These are phyloP conservation scores for Nicotiana tabacum DNA, from an alignment of 257 asterid genomes.

Conservation along the genomic window DNA sequence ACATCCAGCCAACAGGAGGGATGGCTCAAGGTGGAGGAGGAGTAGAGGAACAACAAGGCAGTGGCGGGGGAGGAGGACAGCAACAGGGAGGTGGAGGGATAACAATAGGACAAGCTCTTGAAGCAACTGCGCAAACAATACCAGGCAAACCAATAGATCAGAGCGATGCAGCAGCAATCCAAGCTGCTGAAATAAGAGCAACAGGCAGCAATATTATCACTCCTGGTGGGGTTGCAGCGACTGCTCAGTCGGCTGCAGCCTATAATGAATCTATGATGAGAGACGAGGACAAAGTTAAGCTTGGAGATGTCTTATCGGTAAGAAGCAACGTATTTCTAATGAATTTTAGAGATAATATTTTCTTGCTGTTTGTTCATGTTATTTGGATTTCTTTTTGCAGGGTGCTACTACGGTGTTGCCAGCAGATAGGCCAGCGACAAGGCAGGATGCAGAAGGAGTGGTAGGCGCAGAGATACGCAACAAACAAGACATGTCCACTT, in stretches of 20 bases:
- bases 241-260: slow-evolving; percentile 74
- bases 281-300: slow-evolving; percentile 55
- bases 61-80: not conserved
- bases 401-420: slow-evolving; percentile 40
- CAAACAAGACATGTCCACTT: slow-evolving; percentile 24
- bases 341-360: too few relatives aligned
- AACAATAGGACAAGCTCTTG: slow-evolving; percentile 76
- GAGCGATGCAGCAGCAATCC: slow-evolving; percentile 79
- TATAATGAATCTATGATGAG: slow-evolving; percentile 39
- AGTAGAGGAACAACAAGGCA: not conserved
- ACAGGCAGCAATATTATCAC: slow-evolving; percentile 43
- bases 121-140: slow-evolving; percentile 45
- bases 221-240: slow-evolving; percentile 63
- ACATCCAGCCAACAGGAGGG: slow-evolving; percentile 10
- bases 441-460: slow-evolving; percentile 65
- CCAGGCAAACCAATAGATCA: slow-evolving; percentile 53
- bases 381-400: slow-evolving; percentile 14
- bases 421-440: slow-evolving; percentile 50
- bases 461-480: slow-evolving; percentile 48
- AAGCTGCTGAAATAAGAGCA: slow-evolving; percentile 66
- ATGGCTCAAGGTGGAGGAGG: slow-evolving; percentile 4
- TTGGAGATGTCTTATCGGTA: slow-evolving; percentile 44
- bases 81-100: slow-evolving; percentile 14
- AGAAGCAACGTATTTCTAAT: not conserved
- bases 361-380: not conserved